A percentile compares a stretch with the other conserved stretches of the same genome.
These are phyloP conservation scores for Volvariella surrecta DNA, from an alignment of 1,284 basidiomycete species.

Conservation along the genomic window DNA sequence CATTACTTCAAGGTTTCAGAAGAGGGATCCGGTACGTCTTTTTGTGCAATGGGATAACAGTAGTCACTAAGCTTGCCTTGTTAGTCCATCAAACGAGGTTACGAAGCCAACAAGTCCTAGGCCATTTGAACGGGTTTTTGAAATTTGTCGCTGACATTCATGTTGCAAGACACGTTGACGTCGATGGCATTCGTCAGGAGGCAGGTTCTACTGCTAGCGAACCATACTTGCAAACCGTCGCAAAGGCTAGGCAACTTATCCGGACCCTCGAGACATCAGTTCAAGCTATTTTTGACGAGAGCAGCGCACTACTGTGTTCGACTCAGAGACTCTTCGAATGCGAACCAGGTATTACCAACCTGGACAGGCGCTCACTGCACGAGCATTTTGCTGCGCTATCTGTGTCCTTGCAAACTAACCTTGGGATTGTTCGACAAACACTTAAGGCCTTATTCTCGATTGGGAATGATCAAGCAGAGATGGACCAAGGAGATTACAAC, in stretches of 20 bases:
- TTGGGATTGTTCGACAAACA: slow-evolving; percentile 45
- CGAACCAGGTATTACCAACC: slow-evolving; percentile 22
- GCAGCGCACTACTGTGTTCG: slow-evolving; percentile 45
- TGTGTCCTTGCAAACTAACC: slow-evolving; percentile 43
- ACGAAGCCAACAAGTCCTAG: slow-evolving; percentile 39
- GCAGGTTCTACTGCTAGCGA: slow-evolving; percentile 31
- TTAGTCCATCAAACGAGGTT: slow-evolving; percentile 30
- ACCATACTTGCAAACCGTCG: slow-evolving; percentile 53
- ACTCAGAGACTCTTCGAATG: slow-evolving; percentile 42
- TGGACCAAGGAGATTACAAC: slow-evolving; percentile 58
- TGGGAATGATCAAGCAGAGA: slow-evolving; percentile 62
- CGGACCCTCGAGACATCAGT: slow-evolving; percentile 58
- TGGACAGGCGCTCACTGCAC: slow-evolving; percentile 29
- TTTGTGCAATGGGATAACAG: not conserved
- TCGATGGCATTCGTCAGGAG: slow-evolving; percentile 60
- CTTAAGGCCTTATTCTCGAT: slow-evolving; percentile 52
- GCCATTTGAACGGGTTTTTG: slow-evolving; percentile 48
- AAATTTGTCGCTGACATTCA: slow-evolving; percentile 58
- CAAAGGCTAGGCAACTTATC: slow-evolving; percentile 54
- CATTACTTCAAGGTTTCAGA: slow-evolving; percentile 27
- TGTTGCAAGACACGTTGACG: slow-evolving; percentile 67
- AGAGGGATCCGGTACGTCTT: slow-evolving; percentile 32
- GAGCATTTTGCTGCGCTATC: slow-evolving; percentile 41
- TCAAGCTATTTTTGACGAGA: slow-evolving; percentile 69
- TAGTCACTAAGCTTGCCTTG: not conserved